Evolutionary conservation across 177 flowering plant genomes (phyloP).

Genomic region (Vitis hybrid): DNA sequence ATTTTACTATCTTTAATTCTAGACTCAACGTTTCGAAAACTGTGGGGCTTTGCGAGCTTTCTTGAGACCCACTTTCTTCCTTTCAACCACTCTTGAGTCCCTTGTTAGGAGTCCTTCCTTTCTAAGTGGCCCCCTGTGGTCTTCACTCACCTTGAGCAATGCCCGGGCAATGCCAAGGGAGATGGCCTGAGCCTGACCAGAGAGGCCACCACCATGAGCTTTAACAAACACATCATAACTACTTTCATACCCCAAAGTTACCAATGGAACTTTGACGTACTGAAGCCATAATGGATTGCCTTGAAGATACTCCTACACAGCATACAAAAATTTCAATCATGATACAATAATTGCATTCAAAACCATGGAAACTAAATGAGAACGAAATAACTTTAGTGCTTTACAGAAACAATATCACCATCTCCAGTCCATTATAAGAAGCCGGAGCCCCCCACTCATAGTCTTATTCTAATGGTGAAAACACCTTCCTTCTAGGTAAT

Average conservation of each 20-base stretch:
- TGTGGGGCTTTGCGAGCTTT: slow-evolving; percentile 97
- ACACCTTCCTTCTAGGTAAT: not conserved
- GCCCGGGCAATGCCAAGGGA: slow-evolving; percentile 93
- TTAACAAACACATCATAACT: slow-evolving; percentile 92
- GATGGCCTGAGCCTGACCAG: slow-evolving; percentile 98
- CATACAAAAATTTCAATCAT: not conserved
- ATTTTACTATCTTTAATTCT: not conserved
- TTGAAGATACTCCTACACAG: slow-evolving; percentile 89
- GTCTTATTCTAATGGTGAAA: not conserved
- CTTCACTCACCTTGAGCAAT: slow-evolving; percentile 75
- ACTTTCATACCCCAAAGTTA: slow-evolving; percentile 68
- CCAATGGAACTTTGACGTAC: slow-evolving; percentile 78
- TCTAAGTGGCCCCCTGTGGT: slow-evolving; percentile 65
- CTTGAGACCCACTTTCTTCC: slow-evolving; percentile 93
- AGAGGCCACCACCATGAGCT: slow-evolving; percentile 97
- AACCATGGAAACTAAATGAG: not conserved
- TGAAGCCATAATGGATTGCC: slow-evolving; percentile 93
- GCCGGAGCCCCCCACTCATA: not conserved
- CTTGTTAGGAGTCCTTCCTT: slow-evolving; percentile 87
- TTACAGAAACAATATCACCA: not conserved
- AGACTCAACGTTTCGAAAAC: slow-evolving; percentile 83
- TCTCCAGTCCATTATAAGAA: not conserved
- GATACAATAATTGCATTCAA: not conserved
- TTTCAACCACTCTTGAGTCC: slow-evolving; percentile 89
- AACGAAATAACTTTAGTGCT: not conserved